phyloP scores from a whole-genome alignment of 2,329 filamentous ascomycete genomes.

The Aspergillus pseudoterreus region DNA sequence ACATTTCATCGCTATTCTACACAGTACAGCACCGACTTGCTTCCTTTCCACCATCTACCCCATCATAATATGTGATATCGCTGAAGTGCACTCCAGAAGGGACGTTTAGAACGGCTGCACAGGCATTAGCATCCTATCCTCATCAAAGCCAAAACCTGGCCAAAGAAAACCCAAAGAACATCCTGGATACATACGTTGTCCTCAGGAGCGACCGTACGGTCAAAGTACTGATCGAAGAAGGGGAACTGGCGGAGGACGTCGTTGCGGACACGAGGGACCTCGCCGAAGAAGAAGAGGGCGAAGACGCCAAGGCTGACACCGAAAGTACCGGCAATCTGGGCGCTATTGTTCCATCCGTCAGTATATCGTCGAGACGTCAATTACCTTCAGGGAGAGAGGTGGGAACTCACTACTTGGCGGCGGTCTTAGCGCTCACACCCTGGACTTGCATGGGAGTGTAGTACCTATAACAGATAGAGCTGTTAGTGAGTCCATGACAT shows the following conservation, averaged over 20 bases:
- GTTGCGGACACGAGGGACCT: constrained; percentile 58
- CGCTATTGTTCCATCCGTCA: constrained; percentile 30
- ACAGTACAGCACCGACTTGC: constrained; percentile 22
- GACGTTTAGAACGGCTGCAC: constrained; percentile 35
- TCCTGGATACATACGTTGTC: constrained; percentile 50
- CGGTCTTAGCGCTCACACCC: constrained; percentile 44
- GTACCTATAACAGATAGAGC: constrained; percentile 40
- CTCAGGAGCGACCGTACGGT: constrained; percentile 57
- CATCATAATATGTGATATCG: constrained; percentile 4
- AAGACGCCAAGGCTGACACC: constrained; percentile 56
- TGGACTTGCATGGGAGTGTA: constrained; percentile 46
- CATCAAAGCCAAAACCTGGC: neutral
- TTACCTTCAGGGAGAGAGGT: neutral
- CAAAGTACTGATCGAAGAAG: constrained; percentile 55
- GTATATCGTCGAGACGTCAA: constrained; percentile 2
- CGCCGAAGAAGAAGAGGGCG: constrained; percentile 62
- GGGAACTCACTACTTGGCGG: constrained; percentile 45
- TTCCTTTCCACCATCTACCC: constrained; percentile 10
- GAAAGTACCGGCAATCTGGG: constrained; percentile 50
- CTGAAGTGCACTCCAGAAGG: neutral
- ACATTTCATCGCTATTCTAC: constrained; percentile 37
- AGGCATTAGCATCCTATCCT: constrained; percentile 16
- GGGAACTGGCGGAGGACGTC: constrained; percentile 62
- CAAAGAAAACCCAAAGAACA: neutral
- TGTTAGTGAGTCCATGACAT: no score